phyloP scores from a whole-genome alignment of 116 monocot genomes.

The Trichopus zeylanicus region DNA sequence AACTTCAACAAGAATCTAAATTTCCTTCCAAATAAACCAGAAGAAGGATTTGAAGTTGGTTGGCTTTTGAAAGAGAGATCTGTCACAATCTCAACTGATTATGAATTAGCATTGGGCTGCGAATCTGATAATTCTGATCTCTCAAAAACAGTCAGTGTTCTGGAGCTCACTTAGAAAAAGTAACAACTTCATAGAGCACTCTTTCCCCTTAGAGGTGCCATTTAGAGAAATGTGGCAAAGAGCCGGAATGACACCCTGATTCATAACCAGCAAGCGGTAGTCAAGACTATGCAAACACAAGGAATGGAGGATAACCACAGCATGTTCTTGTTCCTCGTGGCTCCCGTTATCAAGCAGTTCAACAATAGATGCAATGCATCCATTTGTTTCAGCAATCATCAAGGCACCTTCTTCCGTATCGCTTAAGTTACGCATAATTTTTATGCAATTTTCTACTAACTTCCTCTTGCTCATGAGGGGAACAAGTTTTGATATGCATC shows the following conservation, averaged over 20 bases:
- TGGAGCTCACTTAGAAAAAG: constrained; percentile 59
- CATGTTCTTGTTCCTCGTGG: constrained; percentile 53
- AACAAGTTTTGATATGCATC: constrained; percentile 33
- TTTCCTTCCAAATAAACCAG: constrained; percentile 42
- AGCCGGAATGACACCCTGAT: constrained; percentile 78
- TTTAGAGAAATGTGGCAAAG: constrained; percentile 77
- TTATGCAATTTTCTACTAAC: constrained; percentile 27
- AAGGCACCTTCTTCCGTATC: constrained; percentile 32
- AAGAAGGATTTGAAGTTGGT: constrained; percentile 15
- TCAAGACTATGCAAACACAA: constrained; percentile 44
- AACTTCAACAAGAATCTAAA: constrained; percentile 25
- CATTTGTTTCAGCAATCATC: constrained; percentile 34
- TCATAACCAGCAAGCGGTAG: constrained; percentile 47
- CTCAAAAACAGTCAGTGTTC: constrained; percentile 12
- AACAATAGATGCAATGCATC: constrained; percentile 45
- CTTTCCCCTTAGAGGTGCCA: constrained; percentile 48
- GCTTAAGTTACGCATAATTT: constrained; percentile 40
- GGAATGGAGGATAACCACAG: constrained; percentile 39
- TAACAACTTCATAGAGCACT: constrained; percentile 49
- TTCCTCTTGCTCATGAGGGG: constrained; percentile 29
- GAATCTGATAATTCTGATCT: constrained; percentile 13
- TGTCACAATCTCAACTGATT: neutral
- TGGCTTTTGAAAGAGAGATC: constrained; percentile 12
- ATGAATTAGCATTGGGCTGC: neutral
- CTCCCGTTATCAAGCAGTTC: constrained; percentile 61